phyloP scores from a whole-genome alignment of 2,329 filamentous ascomycete species.

The Scedosporium dehoogii region DNA sequence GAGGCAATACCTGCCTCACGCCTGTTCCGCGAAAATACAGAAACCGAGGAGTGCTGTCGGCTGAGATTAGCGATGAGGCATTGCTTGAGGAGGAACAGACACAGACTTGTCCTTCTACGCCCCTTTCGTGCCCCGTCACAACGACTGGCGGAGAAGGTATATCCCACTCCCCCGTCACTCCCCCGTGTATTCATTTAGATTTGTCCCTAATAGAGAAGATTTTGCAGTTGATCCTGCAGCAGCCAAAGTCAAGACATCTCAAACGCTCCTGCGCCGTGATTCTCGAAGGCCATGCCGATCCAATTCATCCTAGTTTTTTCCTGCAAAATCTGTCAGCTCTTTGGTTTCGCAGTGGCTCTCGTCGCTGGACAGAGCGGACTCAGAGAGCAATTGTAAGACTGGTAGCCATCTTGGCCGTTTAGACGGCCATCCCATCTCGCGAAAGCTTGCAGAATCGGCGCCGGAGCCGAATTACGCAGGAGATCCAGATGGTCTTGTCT shows the following conservation, averaged over 20 bases:
- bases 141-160: background rate
- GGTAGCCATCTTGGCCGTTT: background rate
- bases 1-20: no score
- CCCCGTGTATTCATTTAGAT: background rate
- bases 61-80: no score
- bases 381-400: background rate
- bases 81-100: no score
- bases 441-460: background rate
- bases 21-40: no score
- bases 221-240: constrained; percentile 7
- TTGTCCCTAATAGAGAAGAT: background rate
- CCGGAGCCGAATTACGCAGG: background rate
- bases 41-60: no score
- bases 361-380: background rate
- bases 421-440: no score
- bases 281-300: constrained; percentile 7
- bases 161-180: no score
- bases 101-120: no score
- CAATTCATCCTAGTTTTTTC: background rate
- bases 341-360: constrained; percentile 10
- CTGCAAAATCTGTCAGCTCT: background rate
- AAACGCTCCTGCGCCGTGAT: constrained; percentile 9
- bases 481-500: no score
- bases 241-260: background rate
- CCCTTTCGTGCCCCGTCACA: no score